A percentile compares a stretch with the other conserved stretches of the same genome.
Evolutionary conservation across 441 rosid species (phyloP).

Genomic region (Melastoma candidum): DNA sequence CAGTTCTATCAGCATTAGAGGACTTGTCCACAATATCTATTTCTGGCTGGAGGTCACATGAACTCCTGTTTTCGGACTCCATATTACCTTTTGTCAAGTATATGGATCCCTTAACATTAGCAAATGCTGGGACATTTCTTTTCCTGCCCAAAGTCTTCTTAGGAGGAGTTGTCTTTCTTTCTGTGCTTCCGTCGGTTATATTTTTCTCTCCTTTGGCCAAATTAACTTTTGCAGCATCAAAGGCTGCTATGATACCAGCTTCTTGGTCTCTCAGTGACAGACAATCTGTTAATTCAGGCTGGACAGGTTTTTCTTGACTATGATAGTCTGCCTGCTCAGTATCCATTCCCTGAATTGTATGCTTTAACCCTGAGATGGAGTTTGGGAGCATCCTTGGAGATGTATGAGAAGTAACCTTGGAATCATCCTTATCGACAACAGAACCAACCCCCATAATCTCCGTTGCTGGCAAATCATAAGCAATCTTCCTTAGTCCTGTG

Average conservation of each 20-base stretch:
- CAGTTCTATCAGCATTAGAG: slow-evolving; percentile 19
- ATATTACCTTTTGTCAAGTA: slow-evolving; percentile 30
- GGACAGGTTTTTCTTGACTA: slow-evolving; percentile 19
- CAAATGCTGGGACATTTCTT: slow-evolving; percentile 27
- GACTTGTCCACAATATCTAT: slow-evolving; percentile 14
- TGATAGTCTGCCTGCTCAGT: slow-evolving; percentile 11
- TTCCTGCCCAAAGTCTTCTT: slow-evolving; percentile 51
- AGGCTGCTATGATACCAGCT: slow-evolving; percentile 19
- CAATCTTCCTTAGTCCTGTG: slow-evolving; percentile 4
- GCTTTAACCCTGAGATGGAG: slow-evolving; percentile 13
- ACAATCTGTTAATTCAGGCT: slow-evolving; percentile 16
- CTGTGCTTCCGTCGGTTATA: slow-evolving; percentile 20
- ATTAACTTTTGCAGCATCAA: slow-evolving; percentile 15
- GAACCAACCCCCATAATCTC: slow-evolving; percentile 4
- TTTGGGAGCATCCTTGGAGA: slow-evolving; percentile 15
- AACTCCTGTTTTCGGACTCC: slow-evolving; percentile 18
- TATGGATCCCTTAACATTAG: slow-evolving; percentile 52
- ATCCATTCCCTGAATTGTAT: slow-evolving; percentile 10
- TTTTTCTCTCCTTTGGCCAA: slow-evolving; percentile 22
- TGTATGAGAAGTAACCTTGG: slow-evolving; percentile 23
- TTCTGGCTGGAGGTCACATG: slow-evolving; percentile 19
- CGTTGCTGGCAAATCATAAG: slow-evolving; percentile 9
- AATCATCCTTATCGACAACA: slow-evolving; percentile 10
- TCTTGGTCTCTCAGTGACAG: slow-evolving; percentile 16
- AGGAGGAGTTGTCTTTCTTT: slow-evolving; percentile 35